Evolutionary conservation across 805 yeast genomes (phyloP).

Genomic region (Candida verbasci): DNA sequence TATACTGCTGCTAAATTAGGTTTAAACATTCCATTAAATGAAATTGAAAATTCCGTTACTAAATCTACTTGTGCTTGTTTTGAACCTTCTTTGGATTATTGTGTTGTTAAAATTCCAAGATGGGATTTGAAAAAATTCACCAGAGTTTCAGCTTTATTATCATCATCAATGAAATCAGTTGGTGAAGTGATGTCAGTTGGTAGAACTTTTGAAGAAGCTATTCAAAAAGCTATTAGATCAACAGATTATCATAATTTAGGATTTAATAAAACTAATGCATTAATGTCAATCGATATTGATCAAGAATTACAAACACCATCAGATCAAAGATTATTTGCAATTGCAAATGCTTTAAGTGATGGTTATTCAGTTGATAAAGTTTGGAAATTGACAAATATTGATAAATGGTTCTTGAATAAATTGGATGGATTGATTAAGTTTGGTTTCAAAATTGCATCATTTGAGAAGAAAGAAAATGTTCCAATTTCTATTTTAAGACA

Average conservation of each 20-base stretch:
- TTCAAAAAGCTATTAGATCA: constrained; percentile 95
- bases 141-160: constrained; percentile 79
- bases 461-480: constrained; percentile 54
- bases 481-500: constrained; percentile 64
- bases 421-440: constrained; percentile 70
- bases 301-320: constrained; percentile 92
- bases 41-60: constrained; percentile 90
- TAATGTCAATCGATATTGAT: constrained; percentile 90
- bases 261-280: constrained; percentile 77
- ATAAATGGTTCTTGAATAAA: constrained; percentile 94
- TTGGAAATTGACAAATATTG: constrained; percentile 87
- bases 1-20: constrained; percentile 97
- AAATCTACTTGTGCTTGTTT: constrained; percentile 92
- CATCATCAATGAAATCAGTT: constrained; percentile 96
- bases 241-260: constrained; percentile 96
- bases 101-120: constrained; percentile 96
- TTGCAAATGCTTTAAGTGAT: constrained; percentile 87
- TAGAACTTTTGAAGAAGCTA: constrained; percentile 95
- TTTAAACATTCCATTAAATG: constrained; percentile 84
- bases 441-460: constrained; percentile 57
- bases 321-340: constrained; percentile 94
- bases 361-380: constrained; percentile 92
- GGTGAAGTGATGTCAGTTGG: constrained; percentile 99
- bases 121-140: constrained; percentile 98
- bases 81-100: constrained; percentile 95